Base-by-base conservation (phyloP, 176 grass and related monocot genomes). In the Chloris gayana region DNA sequence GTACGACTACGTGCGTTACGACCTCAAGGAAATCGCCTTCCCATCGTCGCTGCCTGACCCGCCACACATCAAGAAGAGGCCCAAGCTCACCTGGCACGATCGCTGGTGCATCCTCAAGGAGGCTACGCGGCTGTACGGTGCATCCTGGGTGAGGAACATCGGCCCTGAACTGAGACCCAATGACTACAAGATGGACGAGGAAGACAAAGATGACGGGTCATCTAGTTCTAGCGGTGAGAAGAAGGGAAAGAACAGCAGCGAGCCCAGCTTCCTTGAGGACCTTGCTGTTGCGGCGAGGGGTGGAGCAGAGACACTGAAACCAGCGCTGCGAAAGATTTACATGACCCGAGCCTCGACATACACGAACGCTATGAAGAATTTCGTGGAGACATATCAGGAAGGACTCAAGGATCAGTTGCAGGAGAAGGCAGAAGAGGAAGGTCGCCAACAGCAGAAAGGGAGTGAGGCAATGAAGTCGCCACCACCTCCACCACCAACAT, bases 21-120 rank as follows among this genome's bases (percentile, higher is more conserved):
- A 95, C 70, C 93, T 95, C 1, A 92, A 84, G 66, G 93, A 95
- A 81, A 92, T 92, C 1, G 93, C 87, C 7, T 95, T 95, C 46
- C 93, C 93, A 0, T 92, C 93, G 0, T 92, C 93, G 1, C 37
- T 92, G 27, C 93, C 85, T 6, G 90, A 95, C 58, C 93, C 87
- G 4, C 90, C 90, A 6, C 66, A 82, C 63, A 73, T 72, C 51
- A 69, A 90, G 82, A 87, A 82, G 56, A 47, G 68, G 33, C 83
- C 82, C 7, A 84, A 88, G 79, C 87, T 92, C 64, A 82, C 70
- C 4, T 78, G 50, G 70, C 64, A 79, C 15, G 79, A 92, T 5
- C 78, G 75, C 31, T 92, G 89, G 87, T 85, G 67, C n/a, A 70
- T 92, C 60, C 42, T 92, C 54, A 92, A 90, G 86, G 89, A 95